Percentiles rank a stretch among this genome's conserved stretches.
Conservation (phyloP, 345 rosid genomes). For the Moricandia arvensis region DNA sequence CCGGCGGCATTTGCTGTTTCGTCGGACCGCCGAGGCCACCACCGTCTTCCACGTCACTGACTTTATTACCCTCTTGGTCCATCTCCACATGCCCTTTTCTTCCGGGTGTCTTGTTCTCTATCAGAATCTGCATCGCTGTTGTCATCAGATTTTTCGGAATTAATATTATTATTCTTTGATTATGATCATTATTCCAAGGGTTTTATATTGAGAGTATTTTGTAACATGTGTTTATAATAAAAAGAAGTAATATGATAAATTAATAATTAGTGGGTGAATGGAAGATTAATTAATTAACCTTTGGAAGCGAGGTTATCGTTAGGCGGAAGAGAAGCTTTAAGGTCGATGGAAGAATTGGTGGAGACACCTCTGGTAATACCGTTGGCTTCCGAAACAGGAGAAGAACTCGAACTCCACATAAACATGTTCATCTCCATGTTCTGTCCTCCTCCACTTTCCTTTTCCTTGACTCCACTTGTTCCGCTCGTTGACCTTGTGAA, state of each 20-base stretch:
- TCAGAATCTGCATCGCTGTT: conserved; percentile 60
- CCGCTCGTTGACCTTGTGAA: conserved; percentile 62
- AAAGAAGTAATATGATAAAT: background rate
- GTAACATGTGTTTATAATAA: background rate
- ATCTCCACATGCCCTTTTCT: conserved; percentile 48
- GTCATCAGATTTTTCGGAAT: background rate
- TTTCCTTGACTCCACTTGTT: conserved; percentile 37
- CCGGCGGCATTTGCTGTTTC: conserved; percentile 69
- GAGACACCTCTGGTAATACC: conserved; percentile 51
- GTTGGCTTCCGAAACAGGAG: conserved; percentile 76
- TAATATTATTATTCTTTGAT: background rate
- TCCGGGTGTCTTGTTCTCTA: conserved; percentile 58
- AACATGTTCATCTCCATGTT: conserved; percentile 74
- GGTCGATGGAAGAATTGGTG: conserved; percentile 40
- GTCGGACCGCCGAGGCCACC: conserved; percentile 31
- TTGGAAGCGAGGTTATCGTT: conserved; percentile 50
- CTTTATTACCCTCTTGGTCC: conserved; percentile 44
- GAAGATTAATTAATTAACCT: conserved; percentile 36
- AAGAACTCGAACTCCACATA: conserved; percentile 78
- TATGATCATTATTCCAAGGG: background rate
- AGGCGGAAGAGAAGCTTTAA: conserved; percentile 36
- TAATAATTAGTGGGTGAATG: background rate
- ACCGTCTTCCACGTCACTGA: conserved; percentile 42
- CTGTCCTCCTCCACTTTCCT: conserved; percentile 30
- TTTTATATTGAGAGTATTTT: too few species aligned